Evolutionary conservation across 1,284 basidiomycete species (phyloP).

Genomic region (Athelia sp.): DNA sequence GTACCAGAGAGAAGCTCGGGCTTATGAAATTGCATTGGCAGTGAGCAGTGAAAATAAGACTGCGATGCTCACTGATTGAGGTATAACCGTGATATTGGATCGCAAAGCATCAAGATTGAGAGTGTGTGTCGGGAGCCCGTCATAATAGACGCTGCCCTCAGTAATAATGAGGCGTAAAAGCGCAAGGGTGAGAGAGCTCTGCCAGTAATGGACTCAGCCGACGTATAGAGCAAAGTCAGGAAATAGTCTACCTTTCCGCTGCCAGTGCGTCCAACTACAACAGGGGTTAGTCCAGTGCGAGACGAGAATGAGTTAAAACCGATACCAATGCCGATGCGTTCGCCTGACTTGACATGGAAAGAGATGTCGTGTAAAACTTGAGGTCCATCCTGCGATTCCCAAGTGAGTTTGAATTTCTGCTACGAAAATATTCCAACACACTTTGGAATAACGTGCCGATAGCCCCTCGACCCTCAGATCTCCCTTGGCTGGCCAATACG

Average conservation of each 20-base stretch:
- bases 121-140: conserved; percentile 36
- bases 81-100: conserved; percentile 59
- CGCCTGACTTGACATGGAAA: conserved; percentile 52
- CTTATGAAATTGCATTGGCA: conserved; percentile 33
- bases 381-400: conserved; percentile 35
- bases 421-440: conserved; percentile 37
- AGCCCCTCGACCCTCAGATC: conserved; percentile 58
- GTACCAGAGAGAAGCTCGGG: conserved; percentile 63
- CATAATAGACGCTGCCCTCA: conserved; percentile 51
- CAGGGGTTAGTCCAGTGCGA: background rate
- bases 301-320: too few relatives aligned
- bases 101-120: conserved; percentile 65
- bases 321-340: conserved; percentile 55
- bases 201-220: conserved; percentile 30
- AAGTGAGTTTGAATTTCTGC: too few relatives aligned
- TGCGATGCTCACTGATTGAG: conserved; percentile 39
- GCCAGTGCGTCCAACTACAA: conserved; percentile 64
- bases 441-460: conserved; percentile 27
- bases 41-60: conserved; percentile 17
- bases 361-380: conserved; percentile 51
- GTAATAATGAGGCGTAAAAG: conserved; percentile 54
- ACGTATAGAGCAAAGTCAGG: background rate
- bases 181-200: conserved; percentile 46
- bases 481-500: conserved; percentile 76
- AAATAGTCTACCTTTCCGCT: conserved; percentile 57